Base-by-base conservation (phyloP, 1,284 basidiomycete species). In the Athelia sp. region DNA sequence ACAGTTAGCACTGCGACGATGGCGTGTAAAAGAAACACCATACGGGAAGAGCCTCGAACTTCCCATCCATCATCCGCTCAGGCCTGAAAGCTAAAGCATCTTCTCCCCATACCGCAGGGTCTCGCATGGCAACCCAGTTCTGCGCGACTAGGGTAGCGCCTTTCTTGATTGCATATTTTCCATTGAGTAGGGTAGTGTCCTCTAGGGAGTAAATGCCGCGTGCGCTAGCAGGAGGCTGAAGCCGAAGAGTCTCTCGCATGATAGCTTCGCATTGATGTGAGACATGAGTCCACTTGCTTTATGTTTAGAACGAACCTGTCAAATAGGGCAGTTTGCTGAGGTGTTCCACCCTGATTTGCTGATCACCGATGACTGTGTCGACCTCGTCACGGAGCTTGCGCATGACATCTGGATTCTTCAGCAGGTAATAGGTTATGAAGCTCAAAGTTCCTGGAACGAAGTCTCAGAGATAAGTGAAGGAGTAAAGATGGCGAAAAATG, bases 11-110 rank as follows among this genome's bases (percentile, higher is more conserved):
- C n/a, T 43, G 21, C 44, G 26, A 23, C n/a, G 22, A 45, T 44
- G 15, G 8, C 36, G 24, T 3, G 34, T 14, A 14, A 31, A 24
- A 53, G 47, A 38, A 53, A 50, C n/a, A 29, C 4, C 13, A 46
- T 57, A 72, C 72, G 21, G 74, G 73, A 8, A 76, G 55, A 40
- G 63, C 61, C 58, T 74, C 69, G 52, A 74, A 75, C 38, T 70
- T 69, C 3, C 71, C 74, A 46, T 75, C 71, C 21, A 78, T 58
- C 70, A 75, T 74, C 2, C 78, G 67, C 54, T 79, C 77, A 1
- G 74, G 74, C 21, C 60, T 62, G 60, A 73, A 75, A 50, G 64
- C 60, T 15, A 68, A 61, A 11, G 65, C 76, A 59, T 79, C 75
- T 19, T 73, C 69, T 3, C 77, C 77, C 73, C 75, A 80, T 1